Conservation (phyloP, 2,329 filamentous ascomycete species). For the Xylaria digitata region DNA sequence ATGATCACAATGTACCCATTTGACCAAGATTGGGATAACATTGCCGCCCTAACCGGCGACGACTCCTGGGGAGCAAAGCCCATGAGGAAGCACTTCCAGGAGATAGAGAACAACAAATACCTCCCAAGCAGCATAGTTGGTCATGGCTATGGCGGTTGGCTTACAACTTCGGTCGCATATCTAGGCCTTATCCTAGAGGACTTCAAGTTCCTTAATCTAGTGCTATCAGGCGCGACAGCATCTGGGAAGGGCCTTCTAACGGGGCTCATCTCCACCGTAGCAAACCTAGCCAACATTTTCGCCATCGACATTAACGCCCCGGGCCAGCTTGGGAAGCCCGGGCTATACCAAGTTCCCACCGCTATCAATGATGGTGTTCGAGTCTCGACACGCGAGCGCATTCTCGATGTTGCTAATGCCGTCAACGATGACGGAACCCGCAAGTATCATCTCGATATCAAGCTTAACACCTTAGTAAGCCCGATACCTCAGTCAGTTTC, state of each 20-base stretch:
- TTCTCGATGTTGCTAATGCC: constrained; percentile 60
- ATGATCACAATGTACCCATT: constrained; percentile 69
- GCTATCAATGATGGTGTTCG: constrained; percentile 57
- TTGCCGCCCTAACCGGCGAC: constrained; percentile 70
- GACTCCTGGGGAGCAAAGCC: constrained; percentile 66
- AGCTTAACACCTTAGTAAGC: constrained; percentile 48
- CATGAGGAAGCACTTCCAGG: constrained; percentile 70
- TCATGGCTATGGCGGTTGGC: constrained; percentile 68
- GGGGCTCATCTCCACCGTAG: constrained; percentile 42
- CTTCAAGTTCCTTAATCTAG: constrained; percentile 58
- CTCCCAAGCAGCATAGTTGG: constrained; percentile 57
- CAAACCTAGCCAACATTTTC: constrained; percentile 42
- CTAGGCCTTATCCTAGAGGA: constrained; percentile 59
- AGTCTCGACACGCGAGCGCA: constrained; percentile 62
- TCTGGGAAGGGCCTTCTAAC: constrained; percentile 52
- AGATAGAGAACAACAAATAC: constrained; percentile 67
- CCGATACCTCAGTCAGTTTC: too few relatives aligned
- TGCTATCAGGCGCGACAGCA: constrained; percentile 58
- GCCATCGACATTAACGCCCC: constrained; percentile 58
- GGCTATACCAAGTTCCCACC: constrained; percentile 65
- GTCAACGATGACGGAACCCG: constrained; percentile 56
- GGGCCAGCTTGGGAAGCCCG: constrained; percentile 50
- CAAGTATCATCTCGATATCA: constrained; percentile 56
- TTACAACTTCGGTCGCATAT: constrained; percentile 59
- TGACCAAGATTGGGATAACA: constrained; percentile 68